Evolutionary conservation across 768 basidiomycete genomes (phyloP), one percentile per base, ranked within the genome.

Genomic region (Russula sp.): DNA sequence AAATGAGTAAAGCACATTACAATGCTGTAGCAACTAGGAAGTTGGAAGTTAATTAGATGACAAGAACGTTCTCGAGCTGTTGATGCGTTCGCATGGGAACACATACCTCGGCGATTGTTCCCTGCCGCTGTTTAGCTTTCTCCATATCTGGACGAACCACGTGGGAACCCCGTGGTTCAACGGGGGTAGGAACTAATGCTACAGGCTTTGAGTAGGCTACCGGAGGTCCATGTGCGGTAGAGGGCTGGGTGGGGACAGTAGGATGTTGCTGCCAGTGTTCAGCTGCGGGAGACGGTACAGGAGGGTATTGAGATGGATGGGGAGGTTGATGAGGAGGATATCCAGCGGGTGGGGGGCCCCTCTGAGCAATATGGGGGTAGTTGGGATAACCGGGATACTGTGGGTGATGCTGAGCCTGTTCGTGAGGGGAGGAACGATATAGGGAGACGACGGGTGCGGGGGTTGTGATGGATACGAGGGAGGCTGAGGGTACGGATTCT

Each of bases 1-100:
- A 71, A 91, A 92, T 14, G 77, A 61, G 70, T 86, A 86, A 56
- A 92, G 68, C 46, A 79, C 76, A 46, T 75, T 77, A 64, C 89
- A 92, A 69, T 86, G 85, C 63, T 82, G 78, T 59, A 83, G 72
- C 52, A 88, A 84, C 86, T 88, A 42, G 32, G 38, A 54, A 40
- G 48, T 60, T 16, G 38, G 42, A 38, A 48, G 16, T 59, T 60
- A 30, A 65, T 67, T 40, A 67, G 63, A 24, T 50, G 30, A 42
- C 50, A 55, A 11, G 64, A 53, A 46, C 46, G 48, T 55, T 38
- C 36, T 42, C 49, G 57, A 54, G 52, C 55, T n/a, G 38, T 42
- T 42, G 52, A 54, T 48, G 34, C 50, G 36, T 26, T 26, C 22
- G 42, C 30, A 51, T 44, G 44, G 57, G 34, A 36, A 48, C 42